phyloP scores from a whole-genome alignment of 176 grass and related monocot species.

The Poa pratensis region DNA sequence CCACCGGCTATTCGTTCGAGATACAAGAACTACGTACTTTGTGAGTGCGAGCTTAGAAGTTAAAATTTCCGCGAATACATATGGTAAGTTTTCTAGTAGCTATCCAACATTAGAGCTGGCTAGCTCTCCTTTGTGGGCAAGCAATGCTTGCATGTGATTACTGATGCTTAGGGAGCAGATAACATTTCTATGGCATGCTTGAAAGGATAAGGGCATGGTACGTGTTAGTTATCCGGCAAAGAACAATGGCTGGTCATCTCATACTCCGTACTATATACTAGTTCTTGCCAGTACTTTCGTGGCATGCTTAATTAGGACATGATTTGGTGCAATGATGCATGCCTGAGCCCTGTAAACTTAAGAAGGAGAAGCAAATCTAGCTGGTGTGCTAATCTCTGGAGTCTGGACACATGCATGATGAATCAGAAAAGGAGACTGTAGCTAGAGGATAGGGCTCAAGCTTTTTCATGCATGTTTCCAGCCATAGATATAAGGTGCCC shows the following conservation, averaged over 20 bases:
- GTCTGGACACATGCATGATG: not conserved
- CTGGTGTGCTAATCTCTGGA: not conserved
- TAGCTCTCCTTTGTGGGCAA: constrained; percentile 15
- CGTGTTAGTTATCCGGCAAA: constrained; percentile 23
- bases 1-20: not conserved
- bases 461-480: not conserved
- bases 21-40: too few species aligned
- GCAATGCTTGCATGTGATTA: constrained; percentile 39
- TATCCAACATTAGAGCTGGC: not conserved
- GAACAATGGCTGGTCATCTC: not conserved
- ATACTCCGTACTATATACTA: not conserved
- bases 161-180: constrained; percentile 13
- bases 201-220: constrained; percentile 43
- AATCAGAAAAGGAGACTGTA: not conserved
- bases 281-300: constrained; percentile 26
- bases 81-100: not conserved
- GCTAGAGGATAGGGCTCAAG: constrained; percentile 30
- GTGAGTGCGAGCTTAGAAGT: not conserved
- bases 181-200: not conserved
- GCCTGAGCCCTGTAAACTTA: not conserved
- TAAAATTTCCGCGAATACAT: not conserved
- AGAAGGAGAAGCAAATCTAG: constrained; percentile 23
- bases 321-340: constrained; percentile 34
- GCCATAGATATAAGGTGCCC: not conserved
- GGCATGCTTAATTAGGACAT: constrained; percentile 39